These are phyloP conservation scores for Mycena leptocephala DNA, from an alignment of 768 basidiomycete species.

Conservation along the genomic window DNA sequence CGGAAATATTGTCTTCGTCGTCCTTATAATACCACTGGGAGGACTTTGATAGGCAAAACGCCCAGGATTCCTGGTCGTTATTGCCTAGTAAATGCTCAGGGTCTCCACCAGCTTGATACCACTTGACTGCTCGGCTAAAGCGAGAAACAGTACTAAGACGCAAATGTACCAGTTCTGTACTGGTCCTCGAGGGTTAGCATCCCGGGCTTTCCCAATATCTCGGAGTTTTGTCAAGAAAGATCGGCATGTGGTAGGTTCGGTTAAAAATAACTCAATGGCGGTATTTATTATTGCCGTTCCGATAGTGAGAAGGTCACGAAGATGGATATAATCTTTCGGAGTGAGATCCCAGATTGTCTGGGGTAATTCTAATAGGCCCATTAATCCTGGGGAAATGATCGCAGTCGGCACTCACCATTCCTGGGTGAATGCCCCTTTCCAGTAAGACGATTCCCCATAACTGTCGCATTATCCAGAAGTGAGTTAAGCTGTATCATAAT, in stretches of 20 bases:
- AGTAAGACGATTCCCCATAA: no score
- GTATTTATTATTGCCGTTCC: not conserved
- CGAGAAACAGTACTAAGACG: not conserved
- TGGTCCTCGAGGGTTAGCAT: not conserved
- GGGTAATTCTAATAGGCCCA: not conserved
- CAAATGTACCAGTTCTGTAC: not conserved
- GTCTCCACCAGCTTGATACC: constrained; percentile 12
- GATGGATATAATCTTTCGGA: not conserved
- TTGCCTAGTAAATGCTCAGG: not conserved
- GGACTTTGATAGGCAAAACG: not conserved
- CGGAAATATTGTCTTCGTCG: not conserved
- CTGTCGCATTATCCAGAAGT: not conserved
- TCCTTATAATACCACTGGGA: not conserved
- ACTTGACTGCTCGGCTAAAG: constrained; percentile 9
- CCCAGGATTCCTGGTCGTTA: not conserved
- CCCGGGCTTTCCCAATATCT: not conserved
- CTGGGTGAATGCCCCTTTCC: no score
- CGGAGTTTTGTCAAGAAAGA: not conserved
- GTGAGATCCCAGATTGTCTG: not conserved
- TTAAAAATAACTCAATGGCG: not conserved
- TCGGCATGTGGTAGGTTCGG: not conserved
- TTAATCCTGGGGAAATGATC: no score
- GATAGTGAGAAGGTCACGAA: not conserved
- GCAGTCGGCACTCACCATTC: no score
- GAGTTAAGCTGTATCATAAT: not conserved